phyloP scores from a whole-genome alignment of 257 asterid species.

The Cruciata laevipes region DNA sequence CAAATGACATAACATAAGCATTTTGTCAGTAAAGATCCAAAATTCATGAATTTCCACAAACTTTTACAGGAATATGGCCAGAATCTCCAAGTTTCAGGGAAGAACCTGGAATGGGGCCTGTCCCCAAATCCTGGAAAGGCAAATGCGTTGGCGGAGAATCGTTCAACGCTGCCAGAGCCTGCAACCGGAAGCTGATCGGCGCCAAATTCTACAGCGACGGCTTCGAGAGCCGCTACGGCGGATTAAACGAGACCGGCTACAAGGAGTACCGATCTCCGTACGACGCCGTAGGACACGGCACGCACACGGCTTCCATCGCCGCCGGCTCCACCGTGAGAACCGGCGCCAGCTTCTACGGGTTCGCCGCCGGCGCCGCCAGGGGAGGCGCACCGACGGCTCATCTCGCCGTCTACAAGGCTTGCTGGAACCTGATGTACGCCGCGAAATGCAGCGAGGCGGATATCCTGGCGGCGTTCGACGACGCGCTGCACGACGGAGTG shows the following conservation, averaged over 20 bases:
- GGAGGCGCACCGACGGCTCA: constrained; percentile 73
- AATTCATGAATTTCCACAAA: not conserved
- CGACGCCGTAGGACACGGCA: constrained; percentile 55
- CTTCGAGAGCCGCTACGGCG: constrained; percentile 31
- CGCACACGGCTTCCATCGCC: constrained; percentile 60
- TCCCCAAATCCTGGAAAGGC: constrained; percentile 52
- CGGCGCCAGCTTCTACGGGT: constrained; percentile 25
- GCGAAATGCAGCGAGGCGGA: constrained; percentile 49
- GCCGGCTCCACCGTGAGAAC: constrained; percentile 32
- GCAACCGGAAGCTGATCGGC: constrained; percentile 55
- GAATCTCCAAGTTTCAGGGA: constrained; percentile 52
- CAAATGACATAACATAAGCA: not conserved
- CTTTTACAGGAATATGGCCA: constrained; percentile 51
- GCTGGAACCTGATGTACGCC: constrained; percentile 39
- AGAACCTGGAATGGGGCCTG: constrained; percentile 37
- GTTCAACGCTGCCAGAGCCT: constrained; percentile 32
- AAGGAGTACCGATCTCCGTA: constrained; percentile 42
- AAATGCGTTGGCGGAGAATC: constrained; percentile 38
- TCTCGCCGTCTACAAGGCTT: constrained; percentile 59
- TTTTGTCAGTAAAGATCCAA: not conserved
- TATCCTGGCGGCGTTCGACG: constrained; percentile 50
- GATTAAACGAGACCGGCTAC: constrained; percentile 15
- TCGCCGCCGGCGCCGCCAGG: constrained; percentile 40
- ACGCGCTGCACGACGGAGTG: constrained; percentile 57
- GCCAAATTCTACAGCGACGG: constrained; percentile 47